Evolutionary conservation across 345 rosid species (phyloP), one percentile per base, ranked within the genome.

Genomic region (Salix dunnii): DNA sequence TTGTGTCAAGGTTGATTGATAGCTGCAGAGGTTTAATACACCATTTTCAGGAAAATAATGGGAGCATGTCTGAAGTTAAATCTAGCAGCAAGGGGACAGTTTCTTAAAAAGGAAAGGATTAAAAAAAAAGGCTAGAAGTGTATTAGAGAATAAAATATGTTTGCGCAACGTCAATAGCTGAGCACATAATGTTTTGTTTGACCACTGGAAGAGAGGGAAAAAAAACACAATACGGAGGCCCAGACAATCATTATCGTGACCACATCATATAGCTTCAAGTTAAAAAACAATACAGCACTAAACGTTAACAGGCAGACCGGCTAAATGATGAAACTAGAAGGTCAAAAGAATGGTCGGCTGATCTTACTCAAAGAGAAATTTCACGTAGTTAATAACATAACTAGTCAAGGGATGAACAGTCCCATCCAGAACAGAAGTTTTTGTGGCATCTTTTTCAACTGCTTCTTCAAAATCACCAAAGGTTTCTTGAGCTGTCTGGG

Each of bases 381-480:
- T 96, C 75, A 96, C 94, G 36, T 96, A 93, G 86, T 96, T 96
- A 77, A 96, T 93, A 84, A 96, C 99, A 78, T 96, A 96, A 89
- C 98, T 96, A 33, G 99, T 96, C 85, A 96, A 77, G 49, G 99
- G 99, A 83, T 96, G 98, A 69, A 96, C 99, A 66, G 98, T 96
- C 71, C 99, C 99, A 83, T 96, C 99, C 55, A 79, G 77, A 49
- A 93, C 99, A 69, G 92, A 93, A 18, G 94, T 96, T 84, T 91
- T 93, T 73, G 99, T 93, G 11, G 99, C 94, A 86, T 96, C 99
- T 81, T 92, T 96, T 80, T 93, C 99, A 82, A 96, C 98, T 25
- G 96, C 98, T 85, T 92, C 98, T 88, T 91, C 97, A 62, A 96
- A 96, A 92, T 93, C 99, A 80, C 99, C 97, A 76, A 93, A 93